Percentiles rank a stretch among this genome's conserved stretches.
phyloP scores from a whole-genome alignment of 805 yeast genomes.

The Spathaspora sp. region DNA sequence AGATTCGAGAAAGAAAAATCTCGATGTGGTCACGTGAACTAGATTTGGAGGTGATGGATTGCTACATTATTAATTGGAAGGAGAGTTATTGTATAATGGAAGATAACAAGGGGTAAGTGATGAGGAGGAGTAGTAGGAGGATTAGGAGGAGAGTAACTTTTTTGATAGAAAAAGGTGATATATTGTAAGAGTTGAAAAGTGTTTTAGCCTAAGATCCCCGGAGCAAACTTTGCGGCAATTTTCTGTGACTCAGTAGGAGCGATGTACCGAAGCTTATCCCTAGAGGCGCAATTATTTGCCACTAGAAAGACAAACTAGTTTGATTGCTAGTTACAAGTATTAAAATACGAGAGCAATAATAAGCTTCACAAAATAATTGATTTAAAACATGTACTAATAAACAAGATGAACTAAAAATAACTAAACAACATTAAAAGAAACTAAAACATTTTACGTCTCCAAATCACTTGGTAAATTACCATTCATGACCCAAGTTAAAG shows the following conservation, averaged over 20 bases:
- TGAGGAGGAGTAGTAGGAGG: too few species aligned
- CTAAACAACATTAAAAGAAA: background rate
- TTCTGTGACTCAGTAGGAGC: background rate
- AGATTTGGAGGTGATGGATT: too few species aligned
- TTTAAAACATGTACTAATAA: background rate
- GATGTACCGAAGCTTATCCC: background rate
- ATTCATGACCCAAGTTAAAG: slow-evolving; percentile 46
- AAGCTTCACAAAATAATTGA: too few species aligned
- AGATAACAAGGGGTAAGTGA: too few species aligned
- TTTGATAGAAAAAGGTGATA: too few species aligned
- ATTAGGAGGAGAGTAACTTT: too few species aligned
- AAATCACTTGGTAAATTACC: slow-evolving; percentile 40
- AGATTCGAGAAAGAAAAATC: background rate
- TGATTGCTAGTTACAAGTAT: too few species aligned
- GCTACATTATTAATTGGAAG: too few species aligned
- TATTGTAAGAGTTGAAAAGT: background rate
- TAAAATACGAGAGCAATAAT: too few species aligned
- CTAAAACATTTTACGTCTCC: slow-evolving; percentile 2
- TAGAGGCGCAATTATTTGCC: too few species aligned
- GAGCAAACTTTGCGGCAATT: background rate
- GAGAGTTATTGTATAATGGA: background rate
- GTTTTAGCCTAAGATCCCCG: background rate
- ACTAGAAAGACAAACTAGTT: too few species aligned
- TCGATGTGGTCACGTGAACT: background rate
- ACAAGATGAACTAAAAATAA: background rate